Evolutionary conservation across 2,329 filamentous ascomycete species (phyloP).

Genomic region (Aspergillus novoparasiticus): DNA sequence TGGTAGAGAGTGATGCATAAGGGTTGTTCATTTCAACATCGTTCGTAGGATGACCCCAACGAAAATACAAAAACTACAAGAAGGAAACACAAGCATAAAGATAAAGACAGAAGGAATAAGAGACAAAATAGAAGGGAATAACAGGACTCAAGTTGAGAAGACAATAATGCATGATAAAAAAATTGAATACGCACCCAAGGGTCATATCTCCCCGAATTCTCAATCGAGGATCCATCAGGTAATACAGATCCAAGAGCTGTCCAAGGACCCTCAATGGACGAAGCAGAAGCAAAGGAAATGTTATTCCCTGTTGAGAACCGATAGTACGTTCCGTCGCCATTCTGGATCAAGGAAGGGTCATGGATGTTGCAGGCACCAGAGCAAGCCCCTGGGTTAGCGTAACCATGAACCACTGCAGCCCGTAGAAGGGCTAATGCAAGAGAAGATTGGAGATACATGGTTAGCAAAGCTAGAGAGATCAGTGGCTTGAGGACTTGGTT

Average conservation of each 20-base stretch:
- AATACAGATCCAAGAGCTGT: slow-evolving; percentile 51
- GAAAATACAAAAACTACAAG: too few relatives aligned
- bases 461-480: not conserved
- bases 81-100: too few relatives aligned
- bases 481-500: not conserved
- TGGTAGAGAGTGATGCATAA: not conserved
- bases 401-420: slow-evolving; percentile 26
- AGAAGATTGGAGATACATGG: not conserved
- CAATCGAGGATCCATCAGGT: slow-evolving; percentile 49
- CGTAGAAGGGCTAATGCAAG: slow-evolving; percentile 5
- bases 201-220: slow-evolving; percentile 50
- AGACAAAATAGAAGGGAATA: too few relatives aligned
- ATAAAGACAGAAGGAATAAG: too few relatives aligned
- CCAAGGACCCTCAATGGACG: slow-evolving; percentile 55
- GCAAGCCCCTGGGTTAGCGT: slow-evolving; percentile 34
- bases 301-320: slow-evolving; percentile 56
- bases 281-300: slow-evolving; percentile 53
- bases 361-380: slow-evolving; percentile 42
- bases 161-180: not conserved
- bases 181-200: slow-evolving; percentile 48
- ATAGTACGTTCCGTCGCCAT: slow-evolving; percentile 54
- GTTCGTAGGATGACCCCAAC: too few relatives aligned
- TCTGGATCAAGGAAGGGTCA: slow-evolving; percentile 52
- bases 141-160: not conserved
- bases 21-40: too few relatives aligned